Percentiles rank a stretch among this genome's conserved stretches.
phyloP scores from a whole-genome alignment of 2,329 filamentous ascomycete genomes.

The Biscogniauxia mediterranea region DNA sequence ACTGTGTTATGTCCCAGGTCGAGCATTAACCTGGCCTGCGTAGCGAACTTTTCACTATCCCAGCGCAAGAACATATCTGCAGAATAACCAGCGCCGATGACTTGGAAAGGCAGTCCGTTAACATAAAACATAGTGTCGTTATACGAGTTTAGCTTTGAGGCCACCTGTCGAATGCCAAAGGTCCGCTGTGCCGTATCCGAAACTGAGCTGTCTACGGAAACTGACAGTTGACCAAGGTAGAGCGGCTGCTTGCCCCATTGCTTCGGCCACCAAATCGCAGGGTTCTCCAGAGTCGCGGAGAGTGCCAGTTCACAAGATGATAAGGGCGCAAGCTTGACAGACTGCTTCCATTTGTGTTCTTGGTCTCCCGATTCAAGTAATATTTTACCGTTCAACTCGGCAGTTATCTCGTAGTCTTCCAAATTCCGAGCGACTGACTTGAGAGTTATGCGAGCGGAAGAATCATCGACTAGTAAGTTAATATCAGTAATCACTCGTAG shows the following conservation, averaged over 20 bases:
- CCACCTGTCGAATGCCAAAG: constrained; percentile 57
- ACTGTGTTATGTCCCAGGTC: constrained; percentile 64
- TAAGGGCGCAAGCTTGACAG: constrained; percentile 37
- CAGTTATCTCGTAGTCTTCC: constrained; percentile 37
- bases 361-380: constrained; percentile 30
- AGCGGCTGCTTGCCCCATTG: constrained; percentile 57
- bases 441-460: constrained; percentile 38
- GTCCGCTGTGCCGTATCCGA: constrained; percentile 35
- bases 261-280: constrained; percentile 61
- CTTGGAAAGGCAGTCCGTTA: constrained; percentile 58
- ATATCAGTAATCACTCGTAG: constrained; percentile 46
- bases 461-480: constrained; percentile 25
- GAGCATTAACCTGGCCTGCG: constrained; percentile 52
- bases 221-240: constrained; percentile 38
- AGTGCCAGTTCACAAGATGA: constrained; percentile 40
- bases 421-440: constrained; percentile 40
- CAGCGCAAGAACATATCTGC: constrained; percentile 63
- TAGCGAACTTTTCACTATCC: constrained; percentile 44
- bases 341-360: constrained; percentile 28
- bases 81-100: constrained; percentile 59
- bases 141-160: constrained; percentile 46
- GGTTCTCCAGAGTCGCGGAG: constrained; percentile 38
- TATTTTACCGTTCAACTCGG: constrained; percentile 37
- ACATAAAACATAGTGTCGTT: constrained; percentile 56
- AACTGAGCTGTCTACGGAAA: constrained; percentile 21